Base-by-base conservation (phyloP, 129 eudicot genomes). In the Chrysanthemum lavandulifolium region DNA sequence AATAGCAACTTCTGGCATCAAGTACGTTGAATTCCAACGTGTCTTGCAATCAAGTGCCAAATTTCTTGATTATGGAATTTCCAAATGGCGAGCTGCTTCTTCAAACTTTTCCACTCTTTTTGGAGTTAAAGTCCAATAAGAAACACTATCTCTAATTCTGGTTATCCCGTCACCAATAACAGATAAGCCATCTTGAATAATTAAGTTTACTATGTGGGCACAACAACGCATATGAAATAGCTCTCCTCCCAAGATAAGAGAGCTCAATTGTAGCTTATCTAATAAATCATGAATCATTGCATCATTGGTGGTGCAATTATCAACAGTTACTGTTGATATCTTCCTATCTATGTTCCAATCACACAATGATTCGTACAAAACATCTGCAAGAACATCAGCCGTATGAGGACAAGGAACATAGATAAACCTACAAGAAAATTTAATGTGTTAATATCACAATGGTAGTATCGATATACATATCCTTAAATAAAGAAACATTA, bases 251-350 rank as follows among this genome's bases (percentile, higher is more conserved):
- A 80, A 23, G 21, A 68, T 51, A 21, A 58, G 72, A 27, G 58
- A 49, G 0, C 45, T n/a, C 27, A 14, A 48, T 10, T 27, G n/a
- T n/a, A 80, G 48, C 33, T 58, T 65, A 0, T 65, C 63, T 6
- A 13, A 9, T 10, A 79, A 33, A 7, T 14, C 6, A 0, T 48
- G n/a, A 23, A 79, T 55, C 56, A 73, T 18, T 1, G 43, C 58
- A 61, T 73, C 74, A 67, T 73, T 79, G 5, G 83, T 79, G 6
- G 65, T 19, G 21, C 74, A 66, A 67, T 79, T 79, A 67, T 79
- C 83, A 25, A 79, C 75, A 0, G 65, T 67, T n/a, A 79, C 16
- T 1, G 75, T 55, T 40, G 79, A 79, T 5, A 79, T 0, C n/a
- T 66, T 73, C 11, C 59, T 29, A 79, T 73, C 79, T 6, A 73